A percentile compares a stretch with the other conserved stretches of the same genome.
Evolutionary conservation across 805 yeast species (phyloP).

Genomic region (Nakazawaea ernobii): DNA sequence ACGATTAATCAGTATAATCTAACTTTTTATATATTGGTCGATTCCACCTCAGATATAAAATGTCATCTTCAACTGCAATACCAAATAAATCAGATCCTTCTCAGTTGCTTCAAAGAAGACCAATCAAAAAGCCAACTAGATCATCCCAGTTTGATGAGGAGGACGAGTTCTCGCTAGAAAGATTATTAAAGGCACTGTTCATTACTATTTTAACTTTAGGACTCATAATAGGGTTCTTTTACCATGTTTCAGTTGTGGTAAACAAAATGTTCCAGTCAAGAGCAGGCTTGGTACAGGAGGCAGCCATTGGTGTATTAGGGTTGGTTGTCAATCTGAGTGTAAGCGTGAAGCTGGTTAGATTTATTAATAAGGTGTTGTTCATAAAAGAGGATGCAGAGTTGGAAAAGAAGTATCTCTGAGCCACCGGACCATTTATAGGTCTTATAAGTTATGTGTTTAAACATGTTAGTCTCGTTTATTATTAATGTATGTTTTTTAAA

Average conservation of each 20-base stretch:
- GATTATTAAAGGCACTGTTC: slow-evolving; percentile 16
- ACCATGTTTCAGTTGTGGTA: slow-evolving; percentile 4
- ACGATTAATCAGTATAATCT: too few species aligned
- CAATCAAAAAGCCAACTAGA: slow-evolving; percentile 6
- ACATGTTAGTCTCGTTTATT: not conserved
- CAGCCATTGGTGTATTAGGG: slow-evolving; percentile 4
- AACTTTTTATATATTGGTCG: too few species aligned
- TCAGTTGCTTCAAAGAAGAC: not conserved
- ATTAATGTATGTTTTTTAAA: not conserved
- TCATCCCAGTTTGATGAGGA: slow-evolving; percentile 10
- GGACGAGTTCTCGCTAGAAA: slow-evolving; percentile 15
- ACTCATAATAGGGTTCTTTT: slow-evolving; percentile 1
- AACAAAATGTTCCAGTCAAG: slow-evolving; percentile 8
- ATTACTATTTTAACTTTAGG: slow-evolving; percentile 13
- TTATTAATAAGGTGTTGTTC: slow-evolving; percentile 18
- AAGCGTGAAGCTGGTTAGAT: slow-evolving; percentile 15
- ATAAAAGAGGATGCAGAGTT: slow-evolving; percentile 21
- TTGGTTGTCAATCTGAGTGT: slow-evolving; percentile 15
- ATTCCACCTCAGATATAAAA: not conserved
- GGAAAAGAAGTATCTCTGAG: slow-evolving; percentile 21
- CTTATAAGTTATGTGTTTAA: not conserved
- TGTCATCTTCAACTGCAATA: too few species aligned
- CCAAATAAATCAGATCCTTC: not conserved
- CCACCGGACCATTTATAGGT: not conserved
- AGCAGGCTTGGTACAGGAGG: slow-evolving; percentile 10